Base-by-base conservation (phyloP, 2,329 filamentous ascomycete genomes). In the Ophiostoma sp. region DNA sequence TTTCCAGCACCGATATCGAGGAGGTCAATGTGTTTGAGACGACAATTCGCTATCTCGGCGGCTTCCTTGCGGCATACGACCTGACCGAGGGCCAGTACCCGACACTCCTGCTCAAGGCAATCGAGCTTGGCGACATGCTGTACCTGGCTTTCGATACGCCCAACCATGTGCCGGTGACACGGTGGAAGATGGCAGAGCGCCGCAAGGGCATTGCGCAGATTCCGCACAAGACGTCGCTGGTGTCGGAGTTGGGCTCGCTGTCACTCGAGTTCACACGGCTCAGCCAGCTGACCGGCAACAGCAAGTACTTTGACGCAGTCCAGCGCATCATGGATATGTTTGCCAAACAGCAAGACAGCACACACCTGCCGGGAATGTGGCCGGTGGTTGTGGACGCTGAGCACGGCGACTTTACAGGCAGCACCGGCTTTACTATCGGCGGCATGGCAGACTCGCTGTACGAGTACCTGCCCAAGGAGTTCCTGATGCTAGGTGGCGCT, bases 1-100 rank as follows among this genome's bases (percentile, higher is more conserved):
- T 90, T 74, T 42, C 38, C 47, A 44, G 16, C 6, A 84, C 85
- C 0, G 76, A 76, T 7, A 72, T 76, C 16, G 7, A 36, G 16
- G 65, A 66, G 18, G 41, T 66, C 41, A 66, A 66, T n/a, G 79
- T 90, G 0, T 91, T 91, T 70, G 89, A 91, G 76, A 90, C 87
- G 0, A 89, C 84, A 11, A 90, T 91, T 69, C 84, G 89, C 58
- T 91, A 91, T 74, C 81, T 91, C 0, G 89, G 89, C 12, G 88
- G 89, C 0, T 81, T 91, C 67, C 74, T 91, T 67, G 84, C 85
- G 14, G 88, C 89, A 0, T 90, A 90, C 74, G 89, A 91, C 74
- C 75, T 91, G 47, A 60, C 49, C 18, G 65, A 45, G 11, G 65
- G 65, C n/a, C 27, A 89, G 85, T 79, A 81, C 71, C 69, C 69